These are phyloP conservation scores for Erysimum cheiri DNA, from an alignment of 441 rosid genomes.

Conservation along the genomic window DNA sequence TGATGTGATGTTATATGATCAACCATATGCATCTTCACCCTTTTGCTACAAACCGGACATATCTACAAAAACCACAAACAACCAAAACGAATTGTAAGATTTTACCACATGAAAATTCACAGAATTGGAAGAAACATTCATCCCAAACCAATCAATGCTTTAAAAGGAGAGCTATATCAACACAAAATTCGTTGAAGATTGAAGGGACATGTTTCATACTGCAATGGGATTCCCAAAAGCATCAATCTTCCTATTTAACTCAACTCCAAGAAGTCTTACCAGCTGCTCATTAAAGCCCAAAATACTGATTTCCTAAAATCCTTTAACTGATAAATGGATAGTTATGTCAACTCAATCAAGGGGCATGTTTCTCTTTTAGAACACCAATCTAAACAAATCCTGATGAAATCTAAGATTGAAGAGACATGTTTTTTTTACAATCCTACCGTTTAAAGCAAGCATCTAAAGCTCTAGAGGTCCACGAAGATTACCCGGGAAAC, in stretches of 20 bases:
- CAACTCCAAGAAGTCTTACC: background rate
- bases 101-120: background rate
- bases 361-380: background rate
- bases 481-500: background rate
- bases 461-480: background rate
- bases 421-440: background rate
- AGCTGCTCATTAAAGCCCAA: background rate
- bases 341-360: background rate
- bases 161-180: background rate
- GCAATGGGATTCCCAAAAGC: background rate
- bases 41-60: conserved; percentile 44
- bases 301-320: background rate
- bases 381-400: conserved; percentile 2
- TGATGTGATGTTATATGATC: conserved; percentile 45
- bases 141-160: conserved; percentile 6
- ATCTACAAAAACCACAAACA: conserved; percentile 24
- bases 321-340: background rate
- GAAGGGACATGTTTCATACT: background rate
- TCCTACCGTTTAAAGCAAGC: conserved; percentile 3
- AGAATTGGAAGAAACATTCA: background rate
- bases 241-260: background rate
- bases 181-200: background rate
- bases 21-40: conserved; percentile 47
- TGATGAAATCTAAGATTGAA: background rate
- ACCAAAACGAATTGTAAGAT: conserved; percentile 6